Evolutionary conservation across 192 early-diverging fungal genomes (phyloP).

Genomic region (Podila horticola): DNA sequence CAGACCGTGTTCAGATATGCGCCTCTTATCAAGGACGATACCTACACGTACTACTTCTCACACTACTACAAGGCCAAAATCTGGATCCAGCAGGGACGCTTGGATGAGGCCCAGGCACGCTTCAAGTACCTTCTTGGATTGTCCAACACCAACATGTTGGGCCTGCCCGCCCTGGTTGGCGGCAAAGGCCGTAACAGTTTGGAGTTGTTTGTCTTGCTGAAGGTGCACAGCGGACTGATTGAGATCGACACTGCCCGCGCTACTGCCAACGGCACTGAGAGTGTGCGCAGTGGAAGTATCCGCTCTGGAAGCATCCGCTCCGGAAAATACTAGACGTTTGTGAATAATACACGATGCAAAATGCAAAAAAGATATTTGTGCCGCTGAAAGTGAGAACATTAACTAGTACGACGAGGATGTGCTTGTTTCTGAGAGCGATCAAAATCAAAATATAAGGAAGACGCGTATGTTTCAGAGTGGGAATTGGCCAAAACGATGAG

Average conservation of each 20-base stretch:
- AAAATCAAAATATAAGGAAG: too few relatives aligned
- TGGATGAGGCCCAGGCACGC: constrained; percentile 53
- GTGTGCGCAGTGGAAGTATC: constrained; percentile 3
- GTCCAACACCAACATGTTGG: constrained; percentile 50
- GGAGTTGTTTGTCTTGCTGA: constrained; percentile 69
- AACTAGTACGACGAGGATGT: too few relatives aligned
- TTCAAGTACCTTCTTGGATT: constrained; percentile 62
- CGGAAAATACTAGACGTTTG: background rate
- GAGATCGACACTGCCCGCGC: constrained; percentile 45
- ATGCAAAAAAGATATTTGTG: too few relatives aligned
- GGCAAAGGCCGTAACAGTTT: constrained; percentile 75
- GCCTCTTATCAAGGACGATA: constrained; percentile 69
- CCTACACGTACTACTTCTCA: constrained; percentile 66
- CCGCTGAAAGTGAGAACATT: too few relatives aligned
- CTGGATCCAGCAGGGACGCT: constrained; percentile 52
- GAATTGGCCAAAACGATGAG: too few relatives aligned
- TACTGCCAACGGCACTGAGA: constrained; percentile 3
- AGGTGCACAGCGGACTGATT: constrained; percentile 62
- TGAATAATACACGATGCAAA: too few relatives aligned
- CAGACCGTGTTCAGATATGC: constrained; percentile 61
- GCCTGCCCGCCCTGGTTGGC: constrained; percentile 53
- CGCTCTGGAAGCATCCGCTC: constrained; percentile 24
- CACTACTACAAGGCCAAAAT: constrained; percentile 71
- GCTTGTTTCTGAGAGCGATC: too few relatives aligned
- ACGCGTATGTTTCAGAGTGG: too few relatives aligned